These are phyloP conservation scores for Ascochyta lentis DNA, from an alignment of 2,329 filamentous ascomycete genomes.

Conservation along the genomic window DNA sequence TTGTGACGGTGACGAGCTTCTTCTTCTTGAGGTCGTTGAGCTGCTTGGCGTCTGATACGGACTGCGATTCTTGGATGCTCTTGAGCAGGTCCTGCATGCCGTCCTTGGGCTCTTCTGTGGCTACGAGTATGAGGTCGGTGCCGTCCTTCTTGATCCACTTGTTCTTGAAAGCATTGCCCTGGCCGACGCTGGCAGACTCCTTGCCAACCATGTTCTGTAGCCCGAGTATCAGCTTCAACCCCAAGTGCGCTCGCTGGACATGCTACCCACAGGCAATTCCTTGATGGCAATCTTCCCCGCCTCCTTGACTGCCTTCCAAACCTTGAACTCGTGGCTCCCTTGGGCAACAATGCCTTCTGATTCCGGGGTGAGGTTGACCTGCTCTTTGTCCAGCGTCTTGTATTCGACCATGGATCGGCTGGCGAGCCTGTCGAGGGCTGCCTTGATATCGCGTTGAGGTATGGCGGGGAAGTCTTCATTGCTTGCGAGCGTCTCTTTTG, in stretches of 20 bases:
- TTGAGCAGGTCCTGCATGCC: constrained; percentile 77
- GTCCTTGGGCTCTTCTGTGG: constrained; percentile 77
- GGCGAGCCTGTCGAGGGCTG: constrained; percentile 82
- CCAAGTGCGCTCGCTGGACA: neutral
- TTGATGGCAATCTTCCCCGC: constrained; percentile 55
- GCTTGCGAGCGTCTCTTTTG: constrained; percentile 60
- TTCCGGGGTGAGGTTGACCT: constrained; percentile 77
- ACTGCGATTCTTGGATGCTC: constrained; percentile 72
- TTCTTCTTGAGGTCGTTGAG: constrained; percentile 87
- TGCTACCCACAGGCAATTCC: constrained; percentile 52
- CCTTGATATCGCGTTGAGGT: constrained; percentile 69
- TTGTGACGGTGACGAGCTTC: constrained; percentile 84
- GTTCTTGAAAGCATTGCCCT: constrained; percentile 88
- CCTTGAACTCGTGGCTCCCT: constrained; percentile 59
- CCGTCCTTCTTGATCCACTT: constrained; percentile 71
- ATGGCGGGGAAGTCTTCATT: constrained; percentile 56
- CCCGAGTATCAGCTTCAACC: constrained; percentile 28
- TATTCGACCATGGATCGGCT: constrained; percentile 89
- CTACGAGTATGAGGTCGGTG: constrained; percentile 60
- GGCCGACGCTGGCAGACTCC: constrained; percentile 82
- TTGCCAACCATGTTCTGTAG: constrained; percentile 67
- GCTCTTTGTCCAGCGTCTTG: constrained; percentile 80
- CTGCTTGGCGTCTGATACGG: constrained; percentile 75
- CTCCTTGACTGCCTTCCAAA: constrained; percentile 57
- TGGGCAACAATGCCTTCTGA: constrained; percentile 73